Evolutionary conservation across 805 yeast genomes (phyloP).

Genomic region (Zygosaccharomyces gambellarensis): DNA sequence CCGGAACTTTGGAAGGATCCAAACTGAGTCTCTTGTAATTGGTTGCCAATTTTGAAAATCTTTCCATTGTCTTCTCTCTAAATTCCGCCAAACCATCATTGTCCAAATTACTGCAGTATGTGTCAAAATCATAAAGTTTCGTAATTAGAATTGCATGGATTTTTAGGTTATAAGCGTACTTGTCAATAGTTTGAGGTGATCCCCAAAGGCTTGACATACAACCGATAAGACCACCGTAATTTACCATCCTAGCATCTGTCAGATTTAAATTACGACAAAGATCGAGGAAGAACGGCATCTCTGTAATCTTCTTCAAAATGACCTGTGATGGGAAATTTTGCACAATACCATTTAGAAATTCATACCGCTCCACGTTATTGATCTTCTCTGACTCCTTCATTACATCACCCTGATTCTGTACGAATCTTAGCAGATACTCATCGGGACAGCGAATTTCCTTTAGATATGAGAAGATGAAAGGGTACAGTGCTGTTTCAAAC

Average conservation of each 20-base stretch:
- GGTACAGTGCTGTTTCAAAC: conserved; percentile 34
- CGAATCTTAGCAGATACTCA: conserved; percentile 33
- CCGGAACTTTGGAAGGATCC: conserved; percentile 24
- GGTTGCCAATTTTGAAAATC: conserved; percentile 24
- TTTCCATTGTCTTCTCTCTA: conserved; percentile 28
- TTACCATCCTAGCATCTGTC: conserved; percentile 15
- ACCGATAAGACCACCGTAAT: conserved; percentile 33
- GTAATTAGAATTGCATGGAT: conserved; percentile 35
- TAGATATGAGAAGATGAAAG: conserved; percentile 33
- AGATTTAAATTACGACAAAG: conserved; percentile 21
- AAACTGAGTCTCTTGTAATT: conserved; percentile 27
- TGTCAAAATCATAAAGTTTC: conserved; percentile 36
- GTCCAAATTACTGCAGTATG: conserved; percentile 26
- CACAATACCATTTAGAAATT: conserved; percentile 30
- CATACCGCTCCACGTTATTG: conserved; percentile 20
- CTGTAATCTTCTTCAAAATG: conserved; percentile 22
- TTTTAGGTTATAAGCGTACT: conserved; percentile 27
- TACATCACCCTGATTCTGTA: conserved; percentile 35
- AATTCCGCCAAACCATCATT: conserved; percentile 29
- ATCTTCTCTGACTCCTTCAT: conserved; percentile 5
- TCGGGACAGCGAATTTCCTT: conserved; percentile 29
- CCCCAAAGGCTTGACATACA: conserved; percentile 32
- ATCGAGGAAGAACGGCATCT: conserved; percentile 33
- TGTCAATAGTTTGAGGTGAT: conserved; percentile 25
- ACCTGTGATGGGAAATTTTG: conserved; percentile 23